A percentile compares a stretch with the other conserved stretches of the same genome.
These are phyloP conservation scores for Chaetomium olivaceum DNA, from an alignment of 2,329 filamentous ascomycete genomes.

Conservation along the genomic window DNA sequence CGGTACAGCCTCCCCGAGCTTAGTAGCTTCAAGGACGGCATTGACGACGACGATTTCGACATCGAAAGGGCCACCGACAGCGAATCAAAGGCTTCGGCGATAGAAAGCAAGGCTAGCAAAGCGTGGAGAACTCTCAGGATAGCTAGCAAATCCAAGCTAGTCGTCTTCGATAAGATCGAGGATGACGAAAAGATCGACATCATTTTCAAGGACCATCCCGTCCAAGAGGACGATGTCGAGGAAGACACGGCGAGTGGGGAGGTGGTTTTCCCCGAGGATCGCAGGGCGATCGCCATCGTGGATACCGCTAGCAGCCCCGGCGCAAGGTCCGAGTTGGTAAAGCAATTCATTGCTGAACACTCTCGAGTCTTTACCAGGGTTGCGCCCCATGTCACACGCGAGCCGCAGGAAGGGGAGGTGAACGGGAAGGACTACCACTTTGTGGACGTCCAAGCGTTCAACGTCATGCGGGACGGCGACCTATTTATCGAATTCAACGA, in stretches of 20 bases:
- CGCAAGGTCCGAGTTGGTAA: conserved; percentile 61
- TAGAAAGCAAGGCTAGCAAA: conserved; percentile 80
- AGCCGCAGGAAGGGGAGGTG: conserved; percentile 51
- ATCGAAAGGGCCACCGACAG: conserved; percentile 75
- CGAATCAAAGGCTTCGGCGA: conserved; percentile 54
- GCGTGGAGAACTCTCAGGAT: conserved; percentile 87
- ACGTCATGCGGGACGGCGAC: conserved; percentile 60
- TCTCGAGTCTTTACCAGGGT: conserved; percentile 65
- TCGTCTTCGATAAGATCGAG: conserved; percentile 83
- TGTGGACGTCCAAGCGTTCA: conserved; percentile 57
- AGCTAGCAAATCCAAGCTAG: conserved; percentile 71
- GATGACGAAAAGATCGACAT: conserved; percentile 69
- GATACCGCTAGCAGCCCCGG: conserved; percentile 57
- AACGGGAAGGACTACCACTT: conserved; percentile 56
- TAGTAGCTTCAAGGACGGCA: conserved; percentile 69
- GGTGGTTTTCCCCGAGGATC: conserved; percentile 48
- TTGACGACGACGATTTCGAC: conserved; percentile 80
- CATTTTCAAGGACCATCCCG: conserved; percentile 51
- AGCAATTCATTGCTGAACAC: conserved; percentile 62
- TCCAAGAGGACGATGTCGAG: conserved; percentile 40
- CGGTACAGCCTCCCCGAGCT: conserved; percentile 70
- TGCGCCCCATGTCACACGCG: conserved; percentile 56
- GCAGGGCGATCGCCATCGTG: conserved; percentile 64
- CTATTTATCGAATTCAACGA: conserved; percentile 59
- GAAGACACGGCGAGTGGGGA: conserved; percentile 28